A percentile compares a stretch with the other conserved stretches of the same genome.
Evolutionary conservation across 2,329 filamentous ascomycete species (phyloP).

Genomic region (Fusarium chuoi): DNA sequence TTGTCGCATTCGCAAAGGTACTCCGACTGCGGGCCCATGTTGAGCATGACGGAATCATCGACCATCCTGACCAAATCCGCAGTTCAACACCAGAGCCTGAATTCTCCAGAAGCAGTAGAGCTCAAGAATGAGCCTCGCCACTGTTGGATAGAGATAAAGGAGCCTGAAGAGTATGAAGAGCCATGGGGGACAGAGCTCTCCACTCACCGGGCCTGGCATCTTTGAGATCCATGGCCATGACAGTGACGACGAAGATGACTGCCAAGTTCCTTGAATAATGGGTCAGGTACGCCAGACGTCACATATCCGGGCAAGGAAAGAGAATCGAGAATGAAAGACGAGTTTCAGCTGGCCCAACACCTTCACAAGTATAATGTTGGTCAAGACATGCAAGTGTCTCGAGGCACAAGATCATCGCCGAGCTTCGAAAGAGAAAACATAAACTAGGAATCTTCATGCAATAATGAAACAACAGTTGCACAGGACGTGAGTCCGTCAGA

Average conservation of each 20-base stretch:
- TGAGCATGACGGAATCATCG: neutral
- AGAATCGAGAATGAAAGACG: neutral
- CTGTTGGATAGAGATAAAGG: neutral
- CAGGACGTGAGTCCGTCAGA: neutral
- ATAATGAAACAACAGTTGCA: neutral
- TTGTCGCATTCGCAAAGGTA: neutral
- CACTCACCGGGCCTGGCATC: neutral
- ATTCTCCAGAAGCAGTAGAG: neutral
- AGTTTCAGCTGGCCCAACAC: neutral
- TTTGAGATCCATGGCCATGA: neutral
- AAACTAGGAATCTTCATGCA: neutral
- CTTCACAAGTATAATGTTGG: neutral
- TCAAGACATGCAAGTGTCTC: neutral
- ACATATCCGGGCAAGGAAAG: neutral
- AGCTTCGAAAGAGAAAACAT: neutral
- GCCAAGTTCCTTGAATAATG: neutral
- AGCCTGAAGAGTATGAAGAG: neutral
- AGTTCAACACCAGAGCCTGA: neutral
- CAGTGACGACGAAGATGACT: neutral
- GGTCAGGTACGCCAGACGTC: neutral
- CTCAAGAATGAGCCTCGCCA: neutral
- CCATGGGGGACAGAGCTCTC: neutral
- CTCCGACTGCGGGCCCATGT: neutral
- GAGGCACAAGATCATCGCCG: neutral
- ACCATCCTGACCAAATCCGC: neutral